These are phyloP conservation scores for Lasiodiplodia citricola DNA, from an alignment of 2,329 filamentous ascomycete species.

Conservation along the genomic window DNA sequence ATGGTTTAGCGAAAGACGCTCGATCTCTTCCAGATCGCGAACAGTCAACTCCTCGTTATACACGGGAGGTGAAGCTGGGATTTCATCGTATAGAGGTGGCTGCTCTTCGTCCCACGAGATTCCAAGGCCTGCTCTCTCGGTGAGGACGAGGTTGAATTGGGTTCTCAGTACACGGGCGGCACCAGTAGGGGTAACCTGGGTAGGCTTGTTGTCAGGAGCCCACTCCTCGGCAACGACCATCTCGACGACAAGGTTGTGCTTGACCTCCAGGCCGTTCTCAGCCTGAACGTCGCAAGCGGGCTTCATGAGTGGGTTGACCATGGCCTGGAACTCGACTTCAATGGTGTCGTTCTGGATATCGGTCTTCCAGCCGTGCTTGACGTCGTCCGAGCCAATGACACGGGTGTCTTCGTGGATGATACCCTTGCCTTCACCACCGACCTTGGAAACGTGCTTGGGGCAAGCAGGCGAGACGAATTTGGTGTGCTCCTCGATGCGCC, in stretches of 20 bases:
- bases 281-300: constrained; percentile 80
- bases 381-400: constrained; percentile 77
- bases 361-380: constrained; percentile 90
- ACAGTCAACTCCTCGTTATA: constrained; percentile 41
- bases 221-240: constrained; percentile 95
- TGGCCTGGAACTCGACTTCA: constrained; percentile 77
- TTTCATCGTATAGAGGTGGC: constrained; percentile 91
- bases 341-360: constrained; percentile 70
- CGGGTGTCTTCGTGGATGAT: constrained; percentile 75
- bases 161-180: constrained; percentile 90
- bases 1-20: constrained; percentile 25
- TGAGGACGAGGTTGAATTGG: constrained; percentile 84
- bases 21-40: constrained; percentile 26
- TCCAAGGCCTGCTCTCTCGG: constrained; percentile 82
- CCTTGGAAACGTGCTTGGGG: constrained; percentile 71
- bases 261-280: constrained; percentile 75
- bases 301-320: constrained; percentile 64
- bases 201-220: constrained; percentile 70
- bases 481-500: constrained; percentile 89
- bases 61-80: constrained; percentile 80
- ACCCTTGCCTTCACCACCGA: constrained; percentile 71
- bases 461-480: constrained; percentile 82
- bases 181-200: constrained; percentile 82
- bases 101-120: constrained; percentile 98
- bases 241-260: constrained; percentile 87